Evolutionary conservation across 176 grass and related monocot species (phyloP), one percentile per base, ranked within the genome.

Genomic region (Oryza longistaminata): DNA sequence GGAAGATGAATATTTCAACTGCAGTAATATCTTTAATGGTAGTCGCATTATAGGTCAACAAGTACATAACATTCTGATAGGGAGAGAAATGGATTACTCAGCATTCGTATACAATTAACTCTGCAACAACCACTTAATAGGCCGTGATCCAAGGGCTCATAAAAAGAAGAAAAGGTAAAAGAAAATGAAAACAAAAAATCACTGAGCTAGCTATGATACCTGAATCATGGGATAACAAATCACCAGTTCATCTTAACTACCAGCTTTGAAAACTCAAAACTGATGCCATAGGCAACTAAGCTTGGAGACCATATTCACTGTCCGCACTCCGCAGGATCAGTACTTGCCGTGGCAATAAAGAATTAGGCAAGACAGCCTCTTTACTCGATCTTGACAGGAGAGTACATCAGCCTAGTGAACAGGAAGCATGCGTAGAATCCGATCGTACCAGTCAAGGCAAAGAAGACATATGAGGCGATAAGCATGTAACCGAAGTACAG

Each of bases 401-500:
- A 97, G 80, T 97, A 97, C 44, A 97, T 97, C 75, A 97, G 52
- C 76, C 91, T 94, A 22, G 90, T 97, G 88, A 97, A 97, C 42
- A 91, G 71, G 73, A 94, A 97, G 80, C 94, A 97, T 9, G 94
- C 90, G 0, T 88, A 97, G 87, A 97, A 97, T 76, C 94, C 94
- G 16, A 97, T 97, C 35, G 90, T 90, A 31, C 94, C 94, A 1
- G 94, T 97, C 81, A 97, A 84, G 68, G 92, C 92, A 61, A 97
- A 94, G 82, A 97, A 97, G 35, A 87, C 71, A 82, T 97, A 97
- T 0, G 94, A 94, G 0, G 90, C 94, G 14, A 94, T 97, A 13
- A 97, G 87, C 94, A 97, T 97, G 91, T 97, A 97, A 55, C 94
- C 92, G 0, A 97, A 97, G 88, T 97, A 97, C 49, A 97, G 69